phyloP scores from a whole-genome alignment of 78 protist species.

The Tieghemostelium lacteum region DNA sequence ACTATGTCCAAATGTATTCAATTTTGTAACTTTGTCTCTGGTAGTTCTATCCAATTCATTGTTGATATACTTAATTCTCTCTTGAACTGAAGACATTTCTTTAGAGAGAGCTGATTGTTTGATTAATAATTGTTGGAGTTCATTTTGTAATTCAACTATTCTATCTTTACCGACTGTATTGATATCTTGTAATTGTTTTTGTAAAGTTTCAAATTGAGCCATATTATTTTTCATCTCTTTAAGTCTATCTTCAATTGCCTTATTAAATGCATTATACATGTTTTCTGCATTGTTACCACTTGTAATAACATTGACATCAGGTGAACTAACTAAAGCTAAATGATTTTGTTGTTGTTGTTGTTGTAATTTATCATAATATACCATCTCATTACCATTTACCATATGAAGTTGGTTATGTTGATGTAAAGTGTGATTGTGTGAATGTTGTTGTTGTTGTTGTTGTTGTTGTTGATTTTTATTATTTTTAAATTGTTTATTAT shows the following conservation, averaged over 20 bases:
- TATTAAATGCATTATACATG: not conserved
- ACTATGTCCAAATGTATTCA: not conserved
- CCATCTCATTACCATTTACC: not conserved
- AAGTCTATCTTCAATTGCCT: not conserved
- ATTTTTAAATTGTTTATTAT: too few relatives aligned
- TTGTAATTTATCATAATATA: not conserved
- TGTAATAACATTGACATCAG: too few relatives aligned
- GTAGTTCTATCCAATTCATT: not conserved
- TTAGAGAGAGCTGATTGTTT: not conserved
- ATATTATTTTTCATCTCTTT: not conserved
- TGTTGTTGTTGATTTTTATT: not conserved
- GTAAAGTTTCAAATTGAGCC: not conserved
- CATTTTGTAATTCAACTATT: not conserved
- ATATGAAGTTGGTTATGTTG: not conserved
- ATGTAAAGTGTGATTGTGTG: too few relatives aligned
- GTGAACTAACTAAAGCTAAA: not conserved
- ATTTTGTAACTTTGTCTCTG: not conserved
- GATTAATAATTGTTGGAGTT: not conserved
- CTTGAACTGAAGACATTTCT: not conserved
- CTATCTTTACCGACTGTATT: not conserved
- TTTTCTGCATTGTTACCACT: not conserved
- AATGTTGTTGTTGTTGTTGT: not conserved
- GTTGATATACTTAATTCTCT: not conserved
- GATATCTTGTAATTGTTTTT: not conserved
- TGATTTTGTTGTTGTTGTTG: constrained; percentile 11